Base-by-base conservation (phyloP, 495 filamentous ascomycete species). In the Cercophora samala region DNA sequence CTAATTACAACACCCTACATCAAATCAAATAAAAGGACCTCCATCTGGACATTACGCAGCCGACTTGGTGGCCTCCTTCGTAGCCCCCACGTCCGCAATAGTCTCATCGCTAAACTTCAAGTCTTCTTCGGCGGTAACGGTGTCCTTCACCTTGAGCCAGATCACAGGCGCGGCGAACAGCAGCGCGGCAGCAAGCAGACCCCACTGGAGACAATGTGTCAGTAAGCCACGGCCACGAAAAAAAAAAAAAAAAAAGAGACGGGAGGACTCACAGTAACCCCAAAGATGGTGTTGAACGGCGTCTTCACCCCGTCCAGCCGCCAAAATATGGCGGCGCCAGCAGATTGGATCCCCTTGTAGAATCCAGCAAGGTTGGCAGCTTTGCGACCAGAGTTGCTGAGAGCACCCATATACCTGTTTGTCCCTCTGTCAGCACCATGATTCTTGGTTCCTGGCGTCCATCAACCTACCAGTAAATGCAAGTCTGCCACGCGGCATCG, bases 301-400 rank as follows among this genome's bases (percentile, higher is more conserved):
- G 83, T 84, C 24, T 84, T 79, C 18, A 84, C 65, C 21, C 85
- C 86, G 67, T 97, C 93, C 72, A 93, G 72, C 4, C 89, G 84
- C 91, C 90, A 97, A 73, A 90, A 91, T 59, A 94, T 85, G n/a
- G 93, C 93, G 6, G 88, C 87, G 67, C 93, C 94, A n/a, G 92
- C 93, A 29, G 91, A 95, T 78, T 97, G 94, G 71, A 98, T 91
- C 29, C 91, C 92, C 75, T 97, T 97, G 85, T 97, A 97, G 83
- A 94, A 97, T 63, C 94, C 94, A 37, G 92, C 88, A 72, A 95
- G 91, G 81, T 97, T 96, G 79, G 94, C 94, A 22, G 94, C 84
- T 73, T 93, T 96, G 73, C 93, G 91, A 68, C 89, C 86, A 58
- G 95, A 96, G 83, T 98, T 97, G 72, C 88, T 91, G 32, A 97